These are phyloP conservation scores for Vanderwaltozyma verrucispora DNA, from an alignment of 805 yeast species.

Conservation along the genomic window DNA sequence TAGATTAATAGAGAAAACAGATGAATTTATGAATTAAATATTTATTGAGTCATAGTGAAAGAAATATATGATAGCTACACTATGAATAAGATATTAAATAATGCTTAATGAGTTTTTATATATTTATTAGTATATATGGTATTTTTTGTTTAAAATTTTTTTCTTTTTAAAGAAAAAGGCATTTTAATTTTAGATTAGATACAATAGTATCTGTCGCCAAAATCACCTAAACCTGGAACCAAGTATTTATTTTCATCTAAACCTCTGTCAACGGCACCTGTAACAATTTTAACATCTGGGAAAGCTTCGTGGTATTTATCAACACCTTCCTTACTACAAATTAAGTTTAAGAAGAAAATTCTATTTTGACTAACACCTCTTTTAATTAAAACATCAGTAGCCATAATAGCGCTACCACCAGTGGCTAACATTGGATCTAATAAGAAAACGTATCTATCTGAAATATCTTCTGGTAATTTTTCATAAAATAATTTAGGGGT, in stretches of 20 bases:
- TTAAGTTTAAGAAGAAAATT: conserved; percentile 79
- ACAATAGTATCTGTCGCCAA: conserved; percentile 96
- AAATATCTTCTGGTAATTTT: conserved; percentile 86
- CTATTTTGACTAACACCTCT: conserved; percentile 85
- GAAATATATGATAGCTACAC: too few relatives aligned
- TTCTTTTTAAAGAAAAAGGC: too few relatives aligned
- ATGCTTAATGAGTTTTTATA: too few relatives aligned
- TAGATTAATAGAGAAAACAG: too few relatives aligned
- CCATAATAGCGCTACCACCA: conserved; percentile 97
- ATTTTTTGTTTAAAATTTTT: too few relatives aligned
- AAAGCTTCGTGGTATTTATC: conserved; percentile 62
- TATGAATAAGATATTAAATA: too few relatives aligned
- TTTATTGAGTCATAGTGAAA: too few relatives aligned
- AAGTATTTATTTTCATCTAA: conserved; percentile 79
- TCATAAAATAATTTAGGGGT: conserved; percentile 85
- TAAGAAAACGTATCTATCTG: conserved; percentile 78
- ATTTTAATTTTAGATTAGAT: conserved; percentile 28
- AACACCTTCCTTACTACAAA: conserved; percentile 94
- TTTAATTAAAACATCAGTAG: conserved; percentile 76
- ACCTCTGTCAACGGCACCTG: conserved; percentile 87
- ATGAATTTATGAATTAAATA: too few relatives aligned
- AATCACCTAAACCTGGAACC: conserved; percentile 94
- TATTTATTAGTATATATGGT: too few relatives aligned
- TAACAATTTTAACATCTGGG: conserved; percentile 80
- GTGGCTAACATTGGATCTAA: conserved; percentile 98